Evolutionary conservation across 768 basidiomycete species (phyloP).

Genomic region (Coprinellus micaceus): DNA sequence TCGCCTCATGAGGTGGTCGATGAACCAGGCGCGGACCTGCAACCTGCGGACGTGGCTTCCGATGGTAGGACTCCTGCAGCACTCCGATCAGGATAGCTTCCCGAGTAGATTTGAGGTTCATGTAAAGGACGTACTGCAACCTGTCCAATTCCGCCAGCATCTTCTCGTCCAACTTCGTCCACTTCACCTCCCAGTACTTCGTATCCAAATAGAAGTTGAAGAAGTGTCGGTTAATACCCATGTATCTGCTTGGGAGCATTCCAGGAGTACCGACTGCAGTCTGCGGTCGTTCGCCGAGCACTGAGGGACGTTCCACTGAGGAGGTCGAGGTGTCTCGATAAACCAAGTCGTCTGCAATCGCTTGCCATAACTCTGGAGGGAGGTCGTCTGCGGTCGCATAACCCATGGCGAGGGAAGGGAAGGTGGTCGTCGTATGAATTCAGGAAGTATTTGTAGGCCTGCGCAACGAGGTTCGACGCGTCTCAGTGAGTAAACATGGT

Average conservation of each 20-base stretch:
- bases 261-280: not conserved
- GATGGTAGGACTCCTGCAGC: conserved; percentile 27
- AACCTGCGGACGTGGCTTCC: conserved; percentile 31
- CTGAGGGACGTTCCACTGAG: too few relatives aligned
- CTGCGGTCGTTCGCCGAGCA: too few relatives aligned
- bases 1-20: conserved; percentile 29
- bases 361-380: conserved; percentile 6
- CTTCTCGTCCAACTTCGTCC: conserved; percentile 27
- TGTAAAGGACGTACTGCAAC: conserved; percentile 26
- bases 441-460: too few relatives aligned
- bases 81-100: not conserved
- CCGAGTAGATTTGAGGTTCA: not conserved
- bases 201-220: conserved; percentile 2
- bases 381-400: not conserved
- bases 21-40: conserved; percentile 39
- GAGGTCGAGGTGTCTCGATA: not conserved
- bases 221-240: conserved; percentile 4
- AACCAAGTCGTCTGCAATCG: conserved; percentile 1
- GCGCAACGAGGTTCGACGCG: too few relatives aligned
- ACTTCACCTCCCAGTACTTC: conserved; percentile 21
- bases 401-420: not conserved
- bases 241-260: not conserved
- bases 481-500: too few relatives aligned
- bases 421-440: too few relatives aligned
- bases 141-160: conserved; percentile 26